Evolutionary conservation across 2,329 filamentous ascomycete species (phyloP).

Genomic region (Xylaria sp.): DNA sequence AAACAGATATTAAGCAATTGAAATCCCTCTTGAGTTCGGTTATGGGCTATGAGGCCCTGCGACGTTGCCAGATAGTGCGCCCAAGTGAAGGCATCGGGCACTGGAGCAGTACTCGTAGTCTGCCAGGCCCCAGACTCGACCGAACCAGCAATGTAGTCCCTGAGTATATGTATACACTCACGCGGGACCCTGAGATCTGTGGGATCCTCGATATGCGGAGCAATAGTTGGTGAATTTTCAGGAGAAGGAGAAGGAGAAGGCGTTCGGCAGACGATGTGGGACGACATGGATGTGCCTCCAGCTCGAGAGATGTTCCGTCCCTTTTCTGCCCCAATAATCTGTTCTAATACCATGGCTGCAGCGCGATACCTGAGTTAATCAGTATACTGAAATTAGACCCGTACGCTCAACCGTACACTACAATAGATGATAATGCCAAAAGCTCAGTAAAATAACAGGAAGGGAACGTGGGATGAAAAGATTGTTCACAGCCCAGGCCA

Average conservation of each 20-base stretch:
- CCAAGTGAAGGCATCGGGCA: constrained; percentile 48
- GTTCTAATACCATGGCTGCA: constrained; percentile 44
- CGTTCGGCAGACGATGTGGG: constrained; percentile 45
- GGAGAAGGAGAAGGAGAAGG: constrained; percentile 43
- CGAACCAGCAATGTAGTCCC: constrained; percentile 43
- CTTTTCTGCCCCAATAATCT: constrained; percentile 45
- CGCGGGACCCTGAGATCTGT: constrained; percentile 43
- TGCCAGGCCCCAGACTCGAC: constrained; percentile 45
- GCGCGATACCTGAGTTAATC: constrained; percentile 36
- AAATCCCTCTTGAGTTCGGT: constrained; percentile 46
- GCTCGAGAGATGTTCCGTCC: constrained; percentile 28
- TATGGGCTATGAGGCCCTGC: constrained; percentile 47
- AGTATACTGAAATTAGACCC: constrained; percentile 14
- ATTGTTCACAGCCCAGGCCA: constrained; percentile 32
- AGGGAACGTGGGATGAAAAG: background rate
- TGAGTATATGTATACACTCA: constrained; percentile 48
- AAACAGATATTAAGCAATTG: constrained; percentile 45
- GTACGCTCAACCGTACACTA: background rate
- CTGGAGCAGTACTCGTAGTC: constrained; percentile 38
- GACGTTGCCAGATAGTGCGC: constrained; percentile 47
- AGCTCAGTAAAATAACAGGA: background rate
- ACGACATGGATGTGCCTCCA: constrained; percentile 25
- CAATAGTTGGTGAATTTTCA: constrained; percentile 39
- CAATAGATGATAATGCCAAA: background rate
- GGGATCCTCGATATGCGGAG: constrained; percentile 44